Evolutionary conservation across 78 protist species (phyloP), one percentile per base, ranked within the genome.

Genomic region (Polysphondylium violaceum): DNA sequence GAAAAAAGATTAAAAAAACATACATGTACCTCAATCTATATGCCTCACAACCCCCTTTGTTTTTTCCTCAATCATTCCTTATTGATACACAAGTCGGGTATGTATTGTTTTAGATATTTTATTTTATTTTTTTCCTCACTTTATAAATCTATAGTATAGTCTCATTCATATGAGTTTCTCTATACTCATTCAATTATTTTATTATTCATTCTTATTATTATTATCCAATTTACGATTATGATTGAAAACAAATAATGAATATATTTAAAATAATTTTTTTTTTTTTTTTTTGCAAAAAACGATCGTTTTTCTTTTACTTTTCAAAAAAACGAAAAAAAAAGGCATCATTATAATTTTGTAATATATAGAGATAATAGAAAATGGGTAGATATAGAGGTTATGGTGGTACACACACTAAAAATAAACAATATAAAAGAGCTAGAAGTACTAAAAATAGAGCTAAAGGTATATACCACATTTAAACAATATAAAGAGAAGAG

Each of bases 331-430:
- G 16, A 58, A 21, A 21, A 58, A 21, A n/a, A n/a, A 58, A 58
- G 8, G 8, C 9, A 7, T 21, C 8, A 19, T 6, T 58, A 58
- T 21, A 7, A 19, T 19, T 58, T 58, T 14, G 16, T 58, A 8
- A 44, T 12, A 69, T 47, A 44, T 40, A 44, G 2, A 67, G 12
- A 67, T 21, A 67, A 38, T 21, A n/a, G 23, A 76, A 61, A n/a
- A 79, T 79, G 89, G 89, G 77, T n/a, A 79, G 89, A 79, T 79
- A 67, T 56, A 67, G 47, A 7, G 89, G 89, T 16, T 61, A 51
- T 41, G 89, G 89, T 56, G 89, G 89, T 33, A 64, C 68, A 23
- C 89, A 79, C 41, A 68, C 75, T 2, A 79, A 79, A 53, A 79
- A 79, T 44, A 79, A 79, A 56, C 76, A 64, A 68, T 79, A 79